A percentile compares a stretch with the other conserved stretches of the same genome.
phyloP scores from a whole-genome alignment of 306 rosid species.

The Quercus engelmannii region DNA sequence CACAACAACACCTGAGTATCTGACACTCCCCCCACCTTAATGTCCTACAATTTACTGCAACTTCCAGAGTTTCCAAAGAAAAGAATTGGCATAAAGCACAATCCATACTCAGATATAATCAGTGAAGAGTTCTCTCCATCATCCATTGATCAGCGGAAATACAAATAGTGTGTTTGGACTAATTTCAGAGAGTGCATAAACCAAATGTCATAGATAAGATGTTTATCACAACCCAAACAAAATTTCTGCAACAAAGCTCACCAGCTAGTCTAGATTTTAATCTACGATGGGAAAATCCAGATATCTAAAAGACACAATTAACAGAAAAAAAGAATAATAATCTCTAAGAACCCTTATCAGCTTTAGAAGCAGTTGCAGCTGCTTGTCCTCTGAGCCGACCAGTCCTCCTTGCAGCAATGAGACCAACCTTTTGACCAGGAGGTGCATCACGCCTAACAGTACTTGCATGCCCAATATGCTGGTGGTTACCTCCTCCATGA shows the following conservation, averaged over 20 bases:
- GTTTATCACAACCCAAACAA: background rate
- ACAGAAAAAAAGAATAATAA: background rate
- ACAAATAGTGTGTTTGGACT: background rate
- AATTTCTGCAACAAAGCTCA: background rate
- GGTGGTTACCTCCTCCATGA: slow-evolving; percentile 52
- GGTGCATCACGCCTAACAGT: slow-evolving; percentile 48
- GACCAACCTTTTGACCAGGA: slow-evolving; percentile 50
- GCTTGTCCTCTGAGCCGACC: slow-evolving; percentile 52
- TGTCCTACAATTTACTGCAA: no score
- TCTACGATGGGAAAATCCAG: background rate
- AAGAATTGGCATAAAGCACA: no score
- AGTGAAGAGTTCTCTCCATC: no score
- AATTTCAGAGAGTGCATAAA: background rate
- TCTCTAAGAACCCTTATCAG: slow-evolving; percentile 25
- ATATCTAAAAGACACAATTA: background rate
- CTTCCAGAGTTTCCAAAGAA: no score
- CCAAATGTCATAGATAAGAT: background rate
- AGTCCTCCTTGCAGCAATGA: slow-evolving; percentile 47
- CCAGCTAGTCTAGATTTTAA: background rate
- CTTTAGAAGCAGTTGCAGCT: slow-evolving; percentile 37
- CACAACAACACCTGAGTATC: no score
- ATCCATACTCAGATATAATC: no score
- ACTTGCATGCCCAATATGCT: slow-evolving; percentile 47
- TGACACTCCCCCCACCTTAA: no score
- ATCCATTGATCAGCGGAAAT: no score